Evolutionary conservation across 2,329 filamentous ascomycete species (phyloP).

Genomic region (Exophiala sp.): DNA sequence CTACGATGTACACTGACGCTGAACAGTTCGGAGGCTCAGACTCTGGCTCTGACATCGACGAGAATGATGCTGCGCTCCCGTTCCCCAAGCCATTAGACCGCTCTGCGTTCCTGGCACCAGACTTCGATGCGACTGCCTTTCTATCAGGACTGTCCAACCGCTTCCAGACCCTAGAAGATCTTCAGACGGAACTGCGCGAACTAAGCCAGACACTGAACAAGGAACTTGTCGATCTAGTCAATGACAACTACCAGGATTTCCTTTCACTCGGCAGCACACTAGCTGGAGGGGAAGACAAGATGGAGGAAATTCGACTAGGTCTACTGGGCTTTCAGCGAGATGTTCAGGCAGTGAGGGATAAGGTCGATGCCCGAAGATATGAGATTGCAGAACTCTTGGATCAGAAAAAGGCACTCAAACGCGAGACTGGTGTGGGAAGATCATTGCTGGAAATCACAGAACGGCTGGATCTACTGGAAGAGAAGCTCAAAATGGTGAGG

Average conservation of each 20-base stretch:
- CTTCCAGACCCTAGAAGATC: conserved; percentile 92
- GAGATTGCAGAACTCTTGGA: conserved; percentile 62
- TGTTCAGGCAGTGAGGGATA: conserved; percentile 67
- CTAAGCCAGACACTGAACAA: conserved; percentile 74
- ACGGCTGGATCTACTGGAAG: conserved; percentile 58
- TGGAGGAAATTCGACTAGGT: conserved; percentile 85
- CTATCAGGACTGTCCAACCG: conserved; percentile 79
- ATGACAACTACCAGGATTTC: conserved; percentile 91
- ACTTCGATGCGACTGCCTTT: conserved; percentile 78
- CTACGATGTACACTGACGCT: background rate
- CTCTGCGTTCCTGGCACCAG: conserved; percentile 70
- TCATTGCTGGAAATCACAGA: conserved; percentile 44
- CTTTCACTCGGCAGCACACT: conserved; percentile 76
- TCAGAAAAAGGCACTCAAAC: conserved; percentile 52
- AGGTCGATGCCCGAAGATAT: conserved; percentile 60
- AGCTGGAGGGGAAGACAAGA: conserved; percentile 81
- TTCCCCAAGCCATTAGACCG: conserved; percentile 84
- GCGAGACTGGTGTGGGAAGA: conserved; percentile 61
- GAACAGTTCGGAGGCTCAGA: conserved; percentile 20
- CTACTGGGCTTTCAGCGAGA: conserved; percentile 81
- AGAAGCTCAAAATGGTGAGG: conserved; percentile 65
- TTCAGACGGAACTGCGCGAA: conserved; percentile 79
- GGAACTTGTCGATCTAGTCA: conserved; percentile 91
- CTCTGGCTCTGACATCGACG: conserved; percentile 49
- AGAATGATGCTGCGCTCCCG: conserved; percentile 68